Percentiles rank a stretch among this genome's conserved stretches.
Evolutionary conservation across 2,329 filamentous ascomycete genomes (phyloP).

Genomic region (Aspergillus sp.): DNA sequence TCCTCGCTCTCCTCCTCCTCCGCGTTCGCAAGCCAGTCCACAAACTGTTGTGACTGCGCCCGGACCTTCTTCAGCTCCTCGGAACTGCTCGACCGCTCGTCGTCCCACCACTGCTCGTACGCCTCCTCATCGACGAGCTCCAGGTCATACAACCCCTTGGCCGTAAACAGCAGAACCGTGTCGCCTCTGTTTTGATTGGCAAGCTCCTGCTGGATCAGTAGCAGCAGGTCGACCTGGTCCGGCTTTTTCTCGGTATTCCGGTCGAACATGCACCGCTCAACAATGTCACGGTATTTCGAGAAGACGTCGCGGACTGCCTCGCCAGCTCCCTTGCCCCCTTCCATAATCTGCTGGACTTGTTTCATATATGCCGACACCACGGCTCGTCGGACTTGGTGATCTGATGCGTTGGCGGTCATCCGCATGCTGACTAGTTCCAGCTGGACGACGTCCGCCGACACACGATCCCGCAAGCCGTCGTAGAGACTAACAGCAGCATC

Average conservation of each 20-base stretch:
- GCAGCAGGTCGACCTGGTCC: conserved; percentile 78
- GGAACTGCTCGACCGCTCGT: conserved; percentile 57
- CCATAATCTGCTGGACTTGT: conserved; percentile 62
- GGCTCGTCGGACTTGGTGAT: conserved; percentile 76
- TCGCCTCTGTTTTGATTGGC: conserved; percentile 55
- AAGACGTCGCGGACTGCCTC: conserved; percentile 59
- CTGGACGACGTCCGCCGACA: conserved; percentile 73
- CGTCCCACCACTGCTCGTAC: conserved; percentile 79
- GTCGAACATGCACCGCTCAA: conserved; percentile 52
- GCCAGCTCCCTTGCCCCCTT: conserved; percentile 47
- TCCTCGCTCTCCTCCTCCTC: conserved; percentile 56
- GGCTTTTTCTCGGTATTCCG: conserved; percentile 41
- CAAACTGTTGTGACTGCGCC: conserved; percentile 64
- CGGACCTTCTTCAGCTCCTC: conserved; percentile 63
- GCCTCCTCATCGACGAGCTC: conserved; percentile 86
- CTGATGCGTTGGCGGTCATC: conserved; percentile 81
- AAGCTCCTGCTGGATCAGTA: conserved; percentile 73
- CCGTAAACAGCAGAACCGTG: conserved; percentile 61
- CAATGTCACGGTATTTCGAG: conserved; percentile 52
- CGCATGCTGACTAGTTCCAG: conserved; percentile 91
- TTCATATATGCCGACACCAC: conserved; percentile 79
- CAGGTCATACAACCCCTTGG: conserved; percentile 75
- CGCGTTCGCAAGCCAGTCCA: conserved; percentile 75
- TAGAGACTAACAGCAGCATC: conserved; percentile 82
- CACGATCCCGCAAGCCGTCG: conserved; percentile 67